A percentile compares a stretch with the other conserved stretches of the same genome.
Evolutionary conservation across 768 basidiomycete genomes (phyloP).

Genomic region (Naganishia friedmannii): DNA sequence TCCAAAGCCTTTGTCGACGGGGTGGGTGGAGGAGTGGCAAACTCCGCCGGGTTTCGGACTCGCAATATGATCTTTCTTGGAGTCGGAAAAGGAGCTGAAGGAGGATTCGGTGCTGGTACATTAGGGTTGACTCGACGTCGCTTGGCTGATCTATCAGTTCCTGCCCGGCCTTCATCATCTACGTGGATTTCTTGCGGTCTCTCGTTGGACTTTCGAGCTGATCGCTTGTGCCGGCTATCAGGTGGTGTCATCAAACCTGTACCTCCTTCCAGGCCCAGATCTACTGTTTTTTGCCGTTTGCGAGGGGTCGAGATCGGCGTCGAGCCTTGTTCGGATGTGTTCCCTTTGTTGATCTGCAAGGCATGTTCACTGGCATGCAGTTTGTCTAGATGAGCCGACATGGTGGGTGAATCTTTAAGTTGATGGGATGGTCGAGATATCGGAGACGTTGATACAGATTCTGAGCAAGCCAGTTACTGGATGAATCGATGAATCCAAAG

Average conservation of each 20-base stretch:
- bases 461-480: neutral
- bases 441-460: neutral
- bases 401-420: neutral
- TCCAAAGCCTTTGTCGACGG: conserved; percentile 32
- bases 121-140: conserved; percentile 25
- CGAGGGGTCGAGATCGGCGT: neutral
- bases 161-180: conserved; percentile 3
- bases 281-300: conserved; percentile 20
- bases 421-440: neutral
- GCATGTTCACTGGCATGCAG: neutral
- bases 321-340: neutral
- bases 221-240: conserved; percentile 16
- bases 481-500: neutral
- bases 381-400: neutral
- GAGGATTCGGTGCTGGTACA: conserved; percentile 46
- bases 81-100: conserved; percentile 47
- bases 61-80: conserved; percentile 29
- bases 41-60: conserved; percentile 6
- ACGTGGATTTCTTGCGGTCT: neutral
- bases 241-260: conserved; percentile 23
- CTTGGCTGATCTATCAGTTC: neutral
- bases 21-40: conserved; percentile 30
- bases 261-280: neutral
- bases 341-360: neutral
- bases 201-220: neutral